Conservation (phyloP, 2,329 filamentous ascomycete species). For the Fusarium azukiicola region DNA sequence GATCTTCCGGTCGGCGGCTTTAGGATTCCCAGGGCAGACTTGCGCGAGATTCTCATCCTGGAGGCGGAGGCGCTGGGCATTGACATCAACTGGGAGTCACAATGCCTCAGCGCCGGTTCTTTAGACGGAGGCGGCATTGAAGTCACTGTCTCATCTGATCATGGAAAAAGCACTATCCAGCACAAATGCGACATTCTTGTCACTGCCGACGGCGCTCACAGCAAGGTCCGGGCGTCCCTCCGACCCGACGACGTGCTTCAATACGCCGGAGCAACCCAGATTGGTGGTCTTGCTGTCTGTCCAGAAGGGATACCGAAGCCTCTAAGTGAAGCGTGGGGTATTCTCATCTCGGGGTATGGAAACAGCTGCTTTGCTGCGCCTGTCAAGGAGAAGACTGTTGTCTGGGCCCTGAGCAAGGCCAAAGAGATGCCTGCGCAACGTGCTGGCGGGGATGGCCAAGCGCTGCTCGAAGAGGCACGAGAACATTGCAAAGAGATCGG, state of each 20-base stretch:
- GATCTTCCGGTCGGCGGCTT: constrained; percentile 2
- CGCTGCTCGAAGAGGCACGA: not conserved
- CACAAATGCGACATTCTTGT: not conserved
- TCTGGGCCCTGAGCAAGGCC: constrained; percentile 9
- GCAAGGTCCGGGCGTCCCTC: constrained; percentile 2
- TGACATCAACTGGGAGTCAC: constrained; percentile 6
- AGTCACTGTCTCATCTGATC: not conserved
- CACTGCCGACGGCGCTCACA: constrained; percentile 5
- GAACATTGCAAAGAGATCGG: not conserved
- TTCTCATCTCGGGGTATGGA: constrained; percentile 1
- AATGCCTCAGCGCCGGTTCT: not conserved
- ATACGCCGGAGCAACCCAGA: not conserved
- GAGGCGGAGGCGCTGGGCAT: constrained; percentile 6
- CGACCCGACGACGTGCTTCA: not conserved
- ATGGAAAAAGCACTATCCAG: not conserved
- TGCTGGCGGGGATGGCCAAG: not conserved
- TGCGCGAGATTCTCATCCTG: constrained; percentile 13
- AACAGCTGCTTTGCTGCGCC: constrained; percentile 13
- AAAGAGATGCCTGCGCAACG: not conserved
- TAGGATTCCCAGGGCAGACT: not conserved
- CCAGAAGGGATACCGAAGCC: not conserved
- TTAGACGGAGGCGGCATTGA: not conserved
- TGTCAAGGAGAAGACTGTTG: not conserved
- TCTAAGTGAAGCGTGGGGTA: constrained; percentile 1
- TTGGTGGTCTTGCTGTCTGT: constrained; percentile 5